A percentile compares a stretch with the other conserved stretches of the same genome.
Conservation (phyloP, 2,329 filamentous ascomycete genomes). For the Colletotrichum lentis region DNA sequence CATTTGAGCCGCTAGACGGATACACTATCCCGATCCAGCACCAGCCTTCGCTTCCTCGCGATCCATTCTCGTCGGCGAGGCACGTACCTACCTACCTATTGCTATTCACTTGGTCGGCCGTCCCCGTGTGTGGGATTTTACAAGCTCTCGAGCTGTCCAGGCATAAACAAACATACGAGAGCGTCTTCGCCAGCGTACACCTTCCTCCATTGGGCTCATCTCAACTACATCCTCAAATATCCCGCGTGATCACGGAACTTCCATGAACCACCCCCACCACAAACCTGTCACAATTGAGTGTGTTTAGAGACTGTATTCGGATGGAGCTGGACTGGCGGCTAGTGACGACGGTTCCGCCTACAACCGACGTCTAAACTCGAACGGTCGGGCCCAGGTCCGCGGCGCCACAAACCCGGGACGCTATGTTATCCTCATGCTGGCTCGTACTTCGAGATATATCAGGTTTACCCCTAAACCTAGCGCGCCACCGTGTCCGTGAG, state of each 20-base stretch:
- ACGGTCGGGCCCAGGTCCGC: background rate
- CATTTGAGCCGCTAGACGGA: slow-evolving; percentile 13
- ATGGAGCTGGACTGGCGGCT: slow-evolving; percentile 3
- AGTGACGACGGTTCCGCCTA: slow-evolving; percentile 2
- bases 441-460: slow-evolving; percentile 28
- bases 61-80: slow-evolving; percentile 10
- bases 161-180: background rate
- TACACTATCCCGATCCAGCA: slow-evolving; percentile 25
- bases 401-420: slow-evolving; percentile 9
- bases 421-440: slow-evolving; percentile 29
- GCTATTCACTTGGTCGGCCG: background rate
- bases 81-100: background rate
- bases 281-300: slow-evolving; percentile 3
- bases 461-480: slow-evolving; percentile 29
- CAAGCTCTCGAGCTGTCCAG: background rate
- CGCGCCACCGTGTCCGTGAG: slow-evolving; percentile 4
- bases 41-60: background rate
- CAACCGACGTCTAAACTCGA: slow-evolving; percentile 2
- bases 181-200: background rate
- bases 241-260: background rate
- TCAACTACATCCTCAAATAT: background rate
- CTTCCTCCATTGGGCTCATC: background rate
- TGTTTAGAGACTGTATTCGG: background rate
- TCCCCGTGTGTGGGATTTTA: background rate
- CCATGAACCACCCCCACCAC: background rate